Percentiles rank a stretch among this genome's conserved stretches.
Evolutionary conservation across 1,284 basidiomycete genomes (phyloP).

Genomic region (Boletellus dicymbophilus): DNA sequence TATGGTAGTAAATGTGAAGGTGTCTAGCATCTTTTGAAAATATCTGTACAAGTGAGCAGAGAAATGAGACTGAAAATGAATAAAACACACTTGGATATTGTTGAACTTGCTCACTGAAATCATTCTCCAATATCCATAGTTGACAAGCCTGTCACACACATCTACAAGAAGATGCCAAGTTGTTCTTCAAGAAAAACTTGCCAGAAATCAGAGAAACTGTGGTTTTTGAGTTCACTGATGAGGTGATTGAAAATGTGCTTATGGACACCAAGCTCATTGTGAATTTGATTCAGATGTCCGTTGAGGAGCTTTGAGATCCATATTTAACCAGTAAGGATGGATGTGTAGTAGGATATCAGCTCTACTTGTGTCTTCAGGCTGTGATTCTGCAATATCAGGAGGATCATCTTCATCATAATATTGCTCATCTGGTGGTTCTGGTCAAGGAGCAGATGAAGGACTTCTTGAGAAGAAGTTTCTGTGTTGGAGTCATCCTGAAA

Average conservation of each 20-base stretch:
- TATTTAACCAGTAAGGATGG: neutral
- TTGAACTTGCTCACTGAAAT: slow-evolving; percentile 21
- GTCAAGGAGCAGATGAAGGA: too few species aligned
- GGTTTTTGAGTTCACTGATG: neutral
- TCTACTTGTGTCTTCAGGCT: too few species aligned
- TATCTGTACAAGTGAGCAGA: too few species aligned
- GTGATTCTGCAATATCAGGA: too few species aligned
- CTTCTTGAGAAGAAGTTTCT: too few species aligned
- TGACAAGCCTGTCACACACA: slow-evolving; percentile 11
- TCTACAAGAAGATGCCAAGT: slow-evolving; percentile 19
- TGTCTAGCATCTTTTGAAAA: too few species aligned
- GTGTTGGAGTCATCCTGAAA: too few species aligned
- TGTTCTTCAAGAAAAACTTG: slow-evolving; percentile 9
- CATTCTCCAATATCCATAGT: slow-evolving; percentile 9
- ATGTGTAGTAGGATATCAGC: slow-evolving; percentile 1
- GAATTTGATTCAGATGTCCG: neutral
- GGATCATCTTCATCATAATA: too few species aligned
- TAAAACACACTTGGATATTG: slow-evolving; percentile 14
- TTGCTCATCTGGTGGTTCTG: too few species aligned
- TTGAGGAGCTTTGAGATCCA: neutral
- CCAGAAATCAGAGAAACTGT: neutral
- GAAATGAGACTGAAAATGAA: neutral
- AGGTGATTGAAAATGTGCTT: neutral
- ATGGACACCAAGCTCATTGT: neutral
- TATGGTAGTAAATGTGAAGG: too few species aligned